Conservation (phyloP, 371 early-diverging fungal genomes). For the Fennellomyces sp. region DNA sequence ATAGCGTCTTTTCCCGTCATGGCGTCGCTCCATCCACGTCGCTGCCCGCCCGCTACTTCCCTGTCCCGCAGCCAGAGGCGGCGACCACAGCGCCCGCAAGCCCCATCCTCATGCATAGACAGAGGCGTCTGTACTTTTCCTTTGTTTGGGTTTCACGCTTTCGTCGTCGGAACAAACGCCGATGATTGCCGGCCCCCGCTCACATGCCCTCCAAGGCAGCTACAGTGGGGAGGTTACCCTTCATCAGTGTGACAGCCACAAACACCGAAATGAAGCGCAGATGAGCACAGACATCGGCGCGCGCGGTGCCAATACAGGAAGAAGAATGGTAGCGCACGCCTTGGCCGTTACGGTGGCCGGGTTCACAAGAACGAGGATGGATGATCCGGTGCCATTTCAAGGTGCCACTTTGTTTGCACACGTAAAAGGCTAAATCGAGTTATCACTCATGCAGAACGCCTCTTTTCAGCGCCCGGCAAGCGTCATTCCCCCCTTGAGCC, state of each 20-base stretch:
- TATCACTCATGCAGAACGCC: neutral
- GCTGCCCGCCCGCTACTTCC: too few relatives aligned
- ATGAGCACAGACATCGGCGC: neutral
- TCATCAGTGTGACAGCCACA: neutral
- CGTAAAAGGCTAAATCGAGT: conserved; percentile 1
- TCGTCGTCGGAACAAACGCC: neutral
- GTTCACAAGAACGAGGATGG: neutral
- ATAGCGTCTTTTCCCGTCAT: too few relatives aligned
- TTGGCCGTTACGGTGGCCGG: too few relatives aligned
- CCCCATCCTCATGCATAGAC: too few relatives aligned
- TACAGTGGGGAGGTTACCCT: neutral
- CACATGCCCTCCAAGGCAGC: neutral
- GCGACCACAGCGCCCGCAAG: too few relatives aligned
- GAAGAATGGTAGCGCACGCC: too few relatives aligned
- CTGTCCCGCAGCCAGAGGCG: too few relatives aligned
- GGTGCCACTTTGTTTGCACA: conserved; percentile 3
- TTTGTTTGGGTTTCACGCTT: neutral
- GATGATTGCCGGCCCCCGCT: conserved; percentile 2
- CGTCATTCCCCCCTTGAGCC: neutral
- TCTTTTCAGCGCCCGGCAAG: neutral
- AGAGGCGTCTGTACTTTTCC: too few relatives aligned
- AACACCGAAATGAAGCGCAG: neutral
- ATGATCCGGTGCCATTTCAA: neutral
- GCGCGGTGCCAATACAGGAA: neutral
- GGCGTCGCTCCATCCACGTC: too few relatives aligned